Percentiles rank a stretch among this genome's conserved stretches.
phyloP scores from a whole-genome alignment of 1,139 yeast species.

The Debaryomyces sp. region DNA sequence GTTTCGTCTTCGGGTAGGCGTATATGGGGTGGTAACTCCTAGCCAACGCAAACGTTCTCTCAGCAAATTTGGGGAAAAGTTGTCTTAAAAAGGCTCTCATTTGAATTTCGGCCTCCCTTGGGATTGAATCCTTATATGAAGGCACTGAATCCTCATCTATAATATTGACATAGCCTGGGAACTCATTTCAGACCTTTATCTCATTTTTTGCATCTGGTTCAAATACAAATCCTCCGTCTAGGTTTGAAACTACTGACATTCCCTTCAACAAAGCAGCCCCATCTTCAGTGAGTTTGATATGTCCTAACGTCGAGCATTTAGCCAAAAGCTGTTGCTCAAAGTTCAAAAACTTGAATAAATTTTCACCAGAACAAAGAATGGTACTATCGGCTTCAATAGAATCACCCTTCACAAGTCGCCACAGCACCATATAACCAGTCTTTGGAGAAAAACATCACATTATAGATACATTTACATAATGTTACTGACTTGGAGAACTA shows the following conservation, averaged over 20 bases:
- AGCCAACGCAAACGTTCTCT: conserved; percentile 18
- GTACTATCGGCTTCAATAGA: conserved; percentile 27
- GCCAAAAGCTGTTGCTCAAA: conserved; percentile 34
- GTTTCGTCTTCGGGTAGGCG: no score
- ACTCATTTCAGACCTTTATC: conserved; percentile 26
- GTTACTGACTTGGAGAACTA: no score
- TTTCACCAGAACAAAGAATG: conserved; percentile 40
- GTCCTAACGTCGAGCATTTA: conserved; percentile 44
- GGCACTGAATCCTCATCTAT: conserved; percentile 19
- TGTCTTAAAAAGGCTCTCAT: conserved; percentile 23
- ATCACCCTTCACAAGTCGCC: no score
- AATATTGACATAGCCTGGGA: conserved; percentile 25
- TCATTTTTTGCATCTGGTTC: conserved; percentile 28
- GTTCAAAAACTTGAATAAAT: conserved; percentile 33
- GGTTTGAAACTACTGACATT: conserved; percentile 44
- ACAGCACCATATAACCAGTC: no score
- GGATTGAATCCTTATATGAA: conserved; percentile 18
- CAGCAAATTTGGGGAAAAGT: conserved; percentile 21
- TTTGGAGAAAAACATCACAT: no score
- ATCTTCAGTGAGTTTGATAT: conserved; percentile 32
- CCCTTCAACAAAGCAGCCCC: conserved; percentile 32
- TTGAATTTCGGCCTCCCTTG: conserved; percentile 22
- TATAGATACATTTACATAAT: no score
- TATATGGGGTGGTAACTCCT: no score
- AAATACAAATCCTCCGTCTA: conserved; percentile 33